These are phyloP conservation scores for Eimeria necatrix DNA, from an alignment of 169 alveolate genomes.

Conservation along the genomic window DNA sequence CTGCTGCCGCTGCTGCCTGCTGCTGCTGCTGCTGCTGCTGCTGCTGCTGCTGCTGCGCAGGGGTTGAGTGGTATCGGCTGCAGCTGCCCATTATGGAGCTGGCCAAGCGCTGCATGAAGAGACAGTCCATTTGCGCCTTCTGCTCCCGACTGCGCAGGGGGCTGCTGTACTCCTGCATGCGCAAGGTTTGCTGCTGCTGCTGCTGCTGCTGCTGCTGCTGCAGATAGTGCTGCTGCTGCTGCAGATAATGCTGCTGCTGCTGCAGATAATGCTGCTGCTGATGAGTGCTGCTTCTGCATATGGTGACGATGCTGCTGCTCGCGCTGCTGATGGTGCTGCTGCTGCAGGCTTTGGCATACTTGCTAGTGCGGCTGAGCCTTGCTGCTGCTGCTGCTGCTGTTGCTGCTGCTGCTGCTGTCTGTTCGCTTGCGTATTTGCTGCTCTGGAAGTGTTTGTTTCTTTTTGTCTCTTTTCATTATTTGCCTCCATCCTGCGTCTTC, in stretches of 20 bases:
- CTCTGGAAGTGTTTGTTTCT: background rate
- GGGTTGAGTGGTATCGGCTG: conserved; percentile 93
- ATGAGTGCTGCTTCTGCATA: no score
- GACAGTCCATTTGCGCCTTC: conserved; percentile 92
- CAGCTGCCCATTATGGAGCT: conserved; percentile 93
- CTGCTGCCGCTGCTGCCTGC: no score
- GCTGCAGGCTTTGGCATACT: no score
- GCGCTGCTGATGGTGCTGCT: no score
- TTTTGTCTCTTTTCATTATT: no score
- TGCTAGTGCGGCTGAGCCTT: no score
- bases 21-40: background rate
- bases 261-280: no score
- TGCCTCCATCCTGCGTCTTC: background rate
- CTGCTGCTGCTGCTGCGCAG: conserved; percentile 82
- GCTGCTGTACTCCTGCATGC: conserved; percentile 92
- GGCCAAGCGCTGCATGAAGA: conserved; percentile 90
- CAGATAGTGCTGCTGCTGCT: no score
- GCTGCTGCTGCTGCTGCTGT: no score
- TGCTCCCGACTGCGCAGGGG: conserved; percentile 98
- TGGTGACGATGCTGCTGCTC: background rate
- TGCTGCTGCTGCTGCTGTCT: no score
- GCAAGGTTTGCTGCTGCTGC: conserved; percentile 87
- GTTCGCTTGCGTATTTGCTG: background rate
- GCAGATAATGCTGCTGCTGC: no score
- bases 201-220: no score